Conservation (phyloP, 352 stramenopile species). For the Globisporangium paddicum region DNA sequence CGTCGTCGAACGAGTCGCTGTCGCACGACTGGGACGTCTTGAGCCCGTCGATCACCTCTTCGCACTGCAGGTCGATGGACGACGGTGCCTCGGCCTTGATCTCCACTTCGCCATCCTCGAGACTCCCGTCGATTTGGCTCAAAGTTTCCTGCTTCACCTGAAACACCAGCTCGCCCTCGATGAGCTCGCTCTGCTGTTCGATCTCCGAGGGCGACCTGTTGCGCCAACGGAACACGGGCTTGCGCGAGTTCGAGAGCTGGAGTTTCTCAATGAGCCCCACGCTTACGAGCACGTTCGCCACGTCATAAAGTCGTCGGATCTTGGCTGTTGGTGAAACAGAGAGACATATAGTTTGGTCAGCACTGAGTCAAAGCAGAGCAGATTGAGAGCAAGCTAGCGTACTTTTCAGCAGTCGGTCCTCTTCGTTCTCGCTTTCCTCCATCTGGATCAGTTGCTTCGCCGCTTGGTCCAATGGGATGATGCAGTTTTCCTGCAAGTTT, state of each 20-base stretch:
- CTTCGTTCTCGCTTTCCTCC: constrained; percentile 68
- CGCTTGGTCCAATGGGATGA: constrained; percentile 92
- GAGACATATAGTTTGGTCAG: neutral
- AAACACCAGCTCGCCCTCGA: constrained; percentile 7
- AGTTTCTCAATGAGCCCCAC: constrained; percentile 92
- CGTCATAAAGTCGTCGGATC: constrained; percentile 96
- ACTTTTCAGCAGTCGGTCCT: constrained; percentile 84
- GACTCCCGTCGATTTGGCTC: constrained; percentile 5
- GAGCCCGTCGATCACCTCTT: constrained; percentile 18
- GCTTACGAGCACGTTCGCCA: constrained; percentile 94
- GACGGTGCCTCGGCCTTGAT: neutral
- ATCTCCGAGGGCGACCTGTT: constrained; percentile 21
- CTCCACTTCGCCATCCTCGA: neutral
- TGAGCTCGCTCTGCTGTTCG: neutral
- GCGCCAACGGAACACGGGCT: constrained; percentile 84
- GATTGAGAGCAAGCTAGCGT: constrained; percentile 7
- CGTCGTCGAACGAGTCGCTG: constrained; percentile 54
- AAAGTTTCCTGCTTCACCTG: constrained; percentile 16
- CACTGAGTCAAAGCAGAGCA: neutral
- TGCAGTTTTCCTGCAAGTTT: constrained; percentile 66
- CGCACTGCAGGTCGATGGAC: constrained; percentile 10
- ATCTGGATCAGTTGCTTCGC: constrained; percentile 92
- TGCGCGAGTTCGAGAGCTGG: constrained; percentile 75
- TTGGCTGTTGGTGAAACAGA: constrained; percentile 59
- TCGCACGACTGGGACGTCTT: constrained; percentile 62